Evolutionary conservation across 2,329 filamentous ascomycete genomes (phyloP).

Genomic region (Nemania sp.): DNA sequence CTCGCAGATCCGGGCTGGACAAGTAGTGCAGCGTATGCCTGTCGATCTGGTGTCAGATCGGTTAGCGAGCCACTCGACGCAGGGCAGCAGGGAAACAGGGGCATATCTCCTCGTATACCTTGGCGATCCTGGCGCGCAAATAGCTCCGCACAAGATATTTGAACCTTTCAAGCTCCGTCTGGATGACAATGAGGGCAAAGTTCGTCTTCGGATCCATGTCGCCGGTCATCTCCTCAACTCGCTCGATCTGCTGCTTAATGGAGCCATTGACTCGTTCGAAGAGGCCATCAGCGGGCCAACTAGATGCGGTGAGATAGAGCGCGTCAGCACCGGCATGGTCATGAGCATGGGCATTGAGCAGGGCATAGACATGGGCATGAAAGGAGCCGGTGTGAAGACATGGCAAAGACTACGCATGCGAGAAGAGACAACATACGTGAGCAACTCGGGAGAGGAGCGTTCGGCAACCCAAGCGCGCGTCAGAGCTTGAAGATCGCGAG

Average conservation of each 20-base stretch:
- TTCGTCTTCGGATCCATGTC: conserved; percentile 89
- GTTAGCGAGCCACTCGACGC: conserved; percentile 11
- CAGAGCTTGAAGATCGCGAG: conserved; percentile 80
- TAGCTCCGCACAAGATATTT: conserved; percentile 88
- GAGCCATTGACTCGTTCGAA: conserved; percentile 81
- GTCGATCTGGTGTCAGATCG: conserved; percentile 64
- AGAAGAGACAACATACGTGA: conserved; percentile 60
- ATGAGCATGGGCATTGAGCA: no score
- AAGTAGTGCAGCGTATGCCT: conserved; percentile 75
- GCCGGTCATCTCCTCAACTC: conserved; percentile 75
- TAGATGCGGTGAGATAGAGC: conserved; percentile 34
- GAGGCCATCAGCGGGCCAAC: conserved; percentile 69
- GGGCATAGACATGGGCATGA: no score
- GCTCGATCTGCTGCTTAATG: conserved; percentile 70
- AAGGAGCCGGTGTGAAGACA: neutral
- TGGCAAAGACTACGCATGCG: no score
- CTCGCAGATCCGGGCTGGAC: conserved; percentile 55
- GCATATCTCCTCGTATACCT: conserved; percentile 55
- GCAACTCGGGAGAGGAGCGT: conserved; percentile 83
- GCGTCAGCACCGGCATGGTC: conserved; percentile 20
- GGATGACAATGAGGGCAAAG: conserved; percentile 89
- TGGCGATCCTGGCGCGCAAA: conserved; percentile 81
- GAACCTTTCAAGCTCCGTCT: conserved; percentile 93
- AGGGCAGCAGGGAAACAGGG: conserved; percentile 4
- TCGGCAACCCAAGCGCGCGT: conserved; percentile 95